A percentile compares a stretch with the other conserved stretches of the same genome.
These are phyloP conservation scores for Spiraea crenata DNA, from an alignment of 331 rosid species.

Conservation along the genomic window DNA sequence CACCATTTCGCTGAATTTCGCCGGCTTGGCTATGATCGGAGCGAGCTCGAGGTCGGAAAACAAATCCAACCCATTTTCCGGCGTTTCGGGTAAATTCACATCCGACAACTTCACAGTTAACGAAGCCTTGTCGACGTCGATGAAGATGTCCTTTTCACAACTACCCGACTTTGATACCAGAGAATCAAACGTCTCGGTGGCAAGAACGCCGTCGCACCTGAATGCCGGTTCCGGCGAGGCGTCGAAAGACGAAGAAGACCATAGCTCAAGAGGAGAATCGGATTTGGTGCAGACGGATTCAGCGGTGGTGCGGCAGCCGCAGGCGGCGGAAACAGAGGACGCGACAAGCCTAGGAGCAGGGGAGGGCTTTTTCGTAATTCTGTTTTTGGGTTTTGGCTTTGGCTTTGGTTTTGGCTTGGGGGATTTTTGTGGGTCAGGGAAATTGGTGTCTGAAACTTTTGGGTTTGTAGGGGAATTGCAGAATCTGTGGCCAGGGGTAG, in stretches of 20 bases:
- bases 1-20: slow-evolving; percentile 31
- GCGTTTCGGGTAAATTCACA: not conserved
- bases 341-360: slow-evolving; percentile 31
- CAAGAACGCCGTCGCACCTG: slow-evolving; percentile 69
- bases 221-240: slow-evolving; percentile 44
- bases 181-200: slow-evolving; percentile 39
- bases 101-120: slow-evolving; percentile 25
- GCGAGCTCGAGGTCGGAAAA: slow-evolving; percentile 54
- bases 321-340: slow-evolving; percentile 45
- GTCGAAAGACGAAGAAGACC: slow-evolving; percentile 43
- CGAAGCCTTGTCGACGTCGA: slow-evolving; percentile 49
- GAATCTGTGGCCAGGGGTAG: slow-evolving; percentile 28
- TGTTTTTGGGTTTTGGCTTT: slow-evolving; percentile 37
- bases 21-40: slow-evolving; percentile 67
- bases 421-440: slow-evolving; percentile 54
- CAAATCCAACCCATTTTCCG: slow-evolving; percentile 41
- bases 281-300: slow-evolving; percentile 59
- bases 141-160: slow-evolving; percentile 47
- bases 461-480: slow-evolving; percentile 33
- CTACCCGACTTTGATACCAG: slow-evolving; percentile 29
- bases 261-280: slow-evolving; percentile 33
- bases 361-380: slow-evolving; percentile 26
- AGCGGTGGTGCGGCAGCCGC: slow-evolving; percentile 39
- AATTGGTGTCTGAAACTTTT: slow-evolving; percentile 23
- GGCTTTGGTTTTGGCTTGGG: slow-evolving; percentile 39